Evolutionary conservation across 176 grass and related monocot genomes (phyloP).

Genomic region (Alloteropsis semialata): DNA sequence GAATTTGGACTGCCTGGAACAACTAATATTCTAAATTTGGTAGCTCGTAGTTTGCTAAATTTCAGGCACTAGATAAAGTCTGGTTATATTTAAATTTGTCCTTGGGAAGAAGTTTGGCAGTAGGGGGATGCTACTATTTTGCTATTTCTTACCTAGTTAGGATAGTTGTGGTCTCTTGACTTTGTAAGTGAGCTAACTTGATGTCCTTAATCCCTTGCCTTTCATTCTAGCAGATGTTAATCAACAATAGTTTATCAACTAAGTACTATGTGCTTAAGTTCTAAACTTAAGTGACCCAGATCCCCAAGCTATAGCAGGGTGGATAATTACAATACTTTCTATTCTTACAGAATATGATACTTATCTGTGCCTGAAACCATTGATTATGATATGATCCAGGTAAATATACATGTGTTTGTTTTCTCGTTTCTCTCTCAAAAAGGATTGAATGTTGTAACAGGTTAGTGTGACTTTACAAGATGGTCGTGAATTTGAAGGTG

Average conservation of each 20-base stretch:
- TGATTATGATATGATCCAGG: not conserved
- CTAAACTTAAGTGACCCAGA: not conserved
- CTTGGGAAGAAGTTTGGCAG: not conserved
- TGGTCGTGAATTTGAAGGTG: conserved; percentile 66
- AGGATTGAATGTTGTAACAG: conserved; percentile 40
- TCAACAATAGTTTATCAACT: not conserved
- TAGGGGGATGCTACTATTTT: not conserved
- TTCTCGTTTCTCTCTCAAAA: conserved; percentile 18
- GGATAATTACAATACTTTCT: not conserved
- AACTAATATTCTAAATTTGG: not conserved
- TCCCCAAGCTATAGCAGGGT: not conserved
- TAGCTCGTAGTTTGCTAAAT: not conserved
- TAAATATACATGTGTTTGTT: not conserved
- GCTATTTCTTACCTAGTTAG: not conserved
- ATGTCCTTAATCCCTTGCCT: not conserved
- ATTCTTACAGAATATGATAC: not conserved
- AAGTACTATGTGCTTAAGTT: not conserved
- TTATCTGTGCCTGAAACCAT: not conserved
- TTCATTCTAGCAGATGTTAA: not conserved
- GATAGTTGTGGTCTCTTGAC: not conserved
- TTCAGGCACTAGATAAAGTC: not conserved
- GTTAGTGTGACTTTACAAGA: conserved; percentile 90
- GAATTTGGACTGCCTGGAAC: not conserved
- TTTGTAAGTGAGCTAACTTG: not conserved
- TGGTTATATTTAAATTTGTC: not conserved